Conservation (phyloP, 257 asterid species). For the Catharanthus roseus region DNA sequence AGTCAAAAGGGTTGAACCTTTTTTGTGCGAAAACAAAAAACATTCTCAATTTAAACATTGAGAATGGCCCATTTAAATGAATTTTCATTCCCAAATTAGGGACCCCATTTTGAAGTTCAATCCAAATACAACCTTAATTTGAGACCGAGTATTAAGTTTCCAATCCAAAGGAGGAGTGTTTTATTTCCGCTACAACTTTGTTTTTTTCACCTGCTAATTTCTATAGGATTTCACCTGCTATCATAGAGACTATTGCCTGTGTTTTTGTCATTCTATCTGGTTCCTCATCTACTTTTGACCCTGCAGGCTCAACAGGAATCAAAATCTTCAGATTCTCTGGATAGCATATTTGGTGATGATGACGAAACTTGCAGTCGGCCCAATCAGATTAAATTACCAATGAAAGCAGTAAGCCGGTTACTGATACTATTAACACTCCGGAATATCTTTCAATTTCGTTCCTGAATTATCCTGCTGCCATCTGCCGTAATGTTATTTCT, state of each 20-base stretch:
- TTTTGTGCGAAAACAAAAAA: no score
- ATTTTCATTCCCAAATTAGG: no score
- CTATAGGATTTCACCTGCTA: background rate
- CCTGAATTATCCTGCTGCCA: no score
- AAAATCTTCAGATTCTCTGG: slow-evolving; percentile 48
- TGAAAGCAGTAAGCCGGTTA: slow-evolving; percentile 76
- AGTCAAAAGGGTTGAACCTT: no score
- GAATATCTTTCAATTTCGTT: background rate
- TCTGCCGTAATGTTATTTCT: background rate
- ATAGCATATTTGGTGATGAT: slow-evolving; percentile 33
- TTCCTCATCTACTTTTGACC: slow-evolving; percentile 18
- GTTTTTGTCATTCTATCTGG: slow-evolving; percentile 1
- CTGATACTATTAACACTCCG: background rate
- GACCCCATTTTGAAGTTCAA: no score
- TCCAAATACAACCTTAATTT: no score
- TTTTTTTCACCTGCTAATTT: background rate
- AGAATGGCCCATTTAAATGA: no score
- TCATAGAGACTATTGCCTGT: background rate
- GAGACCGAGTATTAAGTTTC: background rate
- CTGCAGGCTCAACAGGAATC: slow-evolving; percentile 43
- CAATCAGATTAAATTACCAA: slow-evolving; percentile 16
- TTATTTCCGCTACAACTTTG: background rate
- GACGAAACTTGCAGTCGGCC: slow-evolving; percentile 28
- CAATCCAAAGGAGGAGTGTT: background rate
- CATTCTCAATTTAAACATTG: no score